phyloP scores from a whole-genome alignment of 768 basidiomycete genomes.

The Boletus tomentosulus region DNA sequence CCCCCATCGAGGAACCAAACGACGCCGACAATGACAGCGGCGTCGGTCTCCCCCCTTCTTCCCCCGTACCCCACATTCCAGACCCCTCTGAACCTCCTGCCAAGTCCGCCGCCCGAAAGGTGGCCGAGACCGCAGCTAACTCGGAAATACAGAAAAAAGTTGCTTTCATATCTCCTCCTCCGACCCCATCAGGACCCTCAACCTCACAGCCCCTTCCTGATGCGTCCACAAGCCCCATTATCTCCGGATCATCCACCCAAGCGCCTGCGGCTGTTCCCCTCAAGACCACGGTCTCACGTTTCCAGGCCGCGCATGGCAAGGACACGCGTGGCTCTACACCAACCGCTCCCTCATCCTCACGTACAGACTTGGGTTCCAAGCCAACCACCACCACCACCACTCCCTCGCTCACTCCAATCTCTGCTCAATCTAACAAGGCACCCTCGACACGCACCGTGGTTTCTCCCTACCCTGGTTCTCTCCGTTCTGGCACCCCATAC shows the following conservation, averaged over 20 bases:
- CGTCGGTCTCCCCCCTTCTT: slow-evolving; percentile 34
- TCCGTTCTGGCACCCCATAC: slow-evolving; percentile 80
- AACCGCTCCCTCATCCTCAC: slow-evolving; percentile 56
- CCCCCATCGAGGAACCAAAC: slow-evolving; percentile 42
- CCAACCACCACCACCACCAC: slow-evolving; percentile 41
- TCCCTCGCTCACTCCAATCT: slow-evolving; percentile 57
- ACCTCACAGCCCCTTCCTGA: slow-evolving; percentile 51
- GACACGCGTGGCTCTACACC: slow-evolving; percentile 64
- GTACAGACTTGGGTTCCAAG: slow-evolving; percentile 54
- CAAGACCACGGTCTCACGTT: slow-evolving; percentile 74
- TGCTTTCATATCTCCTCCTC: slow-evolving; percentile 80
- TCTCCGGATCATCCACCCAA: slow-evolving; percentile 28
- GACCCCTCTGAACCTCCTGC: slow-evolving; percentile 23
- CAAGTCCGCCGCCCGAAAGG: slow-evolving; percentile 35
- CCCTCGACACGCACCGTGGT: slow-evolving; percentile 62
- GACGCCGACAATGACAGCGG: slow-evolving; percentile 34
- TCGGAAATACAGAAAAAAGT: slow-evolving; percentile 76
- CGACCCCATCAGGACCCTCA: slow-evolving; percentile 52
- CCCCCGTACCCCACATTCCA: slow-evolving; percentile 23
- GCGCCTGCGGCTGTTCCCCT: slow-evolving; percentile 29
- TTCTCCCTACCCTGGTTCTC: slow-evolving; percentile 62
- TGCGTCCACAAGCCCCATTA: slow-evolving; percentile 35
- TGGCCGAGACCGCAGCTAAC: slow-evolving; percentile 28
- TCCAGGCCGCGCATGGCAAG: slow-evolving; percentile 69
- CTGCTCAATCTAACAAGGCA: slow-evolving; percentile 48